Evolutionary conservation across 345 rosid species (phyloP).

Genomic region (Citrus unshiu): DNA sequence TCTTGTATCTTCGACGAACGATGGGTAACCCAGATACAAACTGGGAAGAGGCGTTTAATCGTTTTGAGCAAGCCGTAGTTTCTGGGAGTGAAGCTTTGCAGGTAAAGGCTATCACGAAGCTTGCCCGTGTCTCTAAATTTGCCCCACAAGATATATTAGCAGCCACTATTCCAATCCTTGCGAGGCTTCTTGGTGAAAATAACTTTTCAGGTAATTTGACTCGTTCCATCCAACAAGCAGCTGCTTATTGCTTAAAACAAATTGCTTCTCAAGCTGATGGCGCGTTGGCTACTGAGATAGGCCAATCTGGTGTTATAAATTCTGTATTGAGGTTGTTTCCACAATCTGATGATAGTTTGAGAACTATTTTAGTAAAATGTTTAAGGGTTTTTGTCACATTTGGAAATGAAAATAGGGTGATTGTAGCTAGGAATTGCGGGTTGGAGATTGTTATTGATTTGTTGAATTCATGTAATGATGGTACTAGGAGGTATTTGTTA

Average conservation of each 20-base stretch:
- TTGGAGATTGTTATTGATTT: slow-evolving; percentile 37
- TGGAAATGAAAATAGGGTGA: slow-evolving; percentile 27
- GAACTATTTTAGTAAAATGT: slow-evolving; percentile 36
- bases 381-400: slow-evolving; percentile 48
- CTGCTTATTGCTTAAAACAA: slow-evolving; percentile 41
- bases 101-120: slow-evolving; percentile 32
- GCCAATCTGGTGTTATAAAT: slow-evolving; percentile 37
- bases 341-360: slow-evolving; percentile 14
- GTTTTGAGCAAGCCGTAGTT: slow-evolving; percentile 31
- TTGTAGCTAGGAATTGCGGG: slow-evolving; percentile 43
- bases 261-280: slow-evolving; percentile 39
- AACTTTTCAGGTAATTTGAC: slow-evolving; percentile 14
- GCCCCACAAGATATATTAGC: slow-evolving; percentile 29
- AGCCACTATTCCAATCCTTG: slow-evolving; percentile 36
- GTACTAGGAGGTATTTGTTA: slow-evolving; percentile 38
- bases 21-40: slow-evolving; percentile 25
- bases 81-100: slow-evolving; percentile 32
- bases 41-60: slow-evolving; percentile 42
- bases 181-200: slow-evolving; percentile 23
- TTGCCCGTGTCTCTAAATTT: slow-evolving; percentile 28
- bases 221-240: slow-evolving; percentile 31
- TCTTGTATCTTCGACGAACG: neutral
- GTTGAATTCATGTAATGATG: slow-evolving; percentile 31
- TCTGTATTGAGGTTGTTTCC: slow-evolving; percentile 40
- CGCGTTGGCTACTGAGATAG: slow-evolving; percentile 35